phyloP scores from a whole-genome alignment of 306 rosid species.

The Quercus parvula region DNA sequence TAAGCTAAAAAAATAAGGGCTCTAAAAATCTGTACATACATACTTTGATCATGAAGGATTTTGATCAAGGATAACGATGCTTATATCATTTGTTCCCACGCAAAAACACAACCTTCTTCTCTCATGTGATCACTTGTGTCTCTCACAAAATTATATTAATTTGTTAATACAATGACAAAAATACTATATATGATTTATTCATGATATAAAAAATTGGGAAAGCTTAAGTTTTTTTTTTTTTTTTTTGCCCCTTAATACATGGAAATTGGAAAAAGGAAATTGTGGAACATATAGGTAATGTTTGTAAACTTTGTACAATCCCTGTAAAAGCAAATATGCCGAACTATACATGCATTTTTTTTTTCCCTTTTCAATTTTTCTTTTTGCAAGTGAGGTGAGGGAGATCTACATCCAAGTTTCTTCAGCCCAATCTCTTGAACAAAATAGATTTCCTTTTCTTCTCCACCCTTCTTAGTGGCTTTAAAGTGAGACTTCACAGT shows the following conservation, averaged over 20 bases:
- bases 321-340: constrained; percentile 1
- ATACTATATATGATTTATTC: too few relatives aligned
- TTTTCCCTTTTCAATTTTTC: not conserved
- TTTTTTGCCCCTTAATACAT: not conserved
- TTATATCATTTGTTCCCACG: too few relatives aligned
- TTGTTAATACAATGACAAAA: too few relatives aligned
- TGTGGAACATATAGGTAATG: not conserved
- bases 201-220: not conserved
- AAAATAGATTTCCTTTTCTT: not conserved
- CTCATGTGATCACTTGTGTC: too few relatives aligned
- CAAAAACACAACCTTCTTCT: too few relatives aligned
- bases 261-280: not conserved
- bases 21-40: too few relatives aligned
- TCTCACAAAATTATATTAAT: too few relatives aligned
- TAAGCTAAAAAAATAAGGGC: too few relatives aligned
- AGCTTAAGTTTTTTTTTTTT: not conserved
- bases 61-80: too few relatives aligned
- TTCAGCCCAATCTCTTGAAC: not conserved
- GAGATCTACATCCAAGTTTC: not conserved
- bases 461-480: not conserved
- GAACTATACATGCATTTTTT: not conserved
- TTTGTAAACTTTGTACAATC: constrained; percentile 16
- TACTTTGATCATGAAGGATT: too few relatives aligned
- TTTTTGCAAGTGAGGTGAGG: not conserved
- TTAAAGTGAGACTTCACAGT: not conserved